phyloP scores from a whole-genome alignment of 1,139 yeast species.

The Geotrichum siamense region DNA sequence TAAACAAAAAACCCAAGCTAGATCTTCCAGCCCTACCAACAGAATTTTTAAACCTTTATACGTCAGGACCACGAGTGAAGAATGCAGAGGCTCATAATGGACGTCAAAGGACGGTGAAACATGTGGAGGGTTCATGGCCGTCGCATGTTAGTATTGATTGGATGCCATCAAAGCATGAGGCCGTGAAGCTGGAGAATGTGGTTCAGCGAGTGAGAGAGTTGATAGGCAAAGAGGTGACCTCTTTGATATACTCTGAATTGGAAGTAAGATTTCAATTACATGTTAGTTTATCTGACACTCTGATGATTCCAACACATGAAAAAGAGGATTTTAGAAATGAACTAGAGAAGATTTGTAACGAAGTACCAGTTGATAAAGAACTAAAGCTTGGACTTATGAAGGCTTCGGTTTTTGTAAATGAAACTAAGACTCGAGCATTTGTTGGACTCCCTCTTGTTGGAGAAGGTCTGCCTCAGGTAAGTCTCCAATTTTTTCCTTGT shows the following conservation, averaged over 20 bases:
- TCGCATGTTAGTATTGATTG: conserved; percentile 33
- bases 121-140: conserved; percentile 34
- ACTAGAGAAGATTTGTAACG: conserved; percentile 2
- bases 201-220: not conserved
- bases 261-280: conserved; percentile 31
- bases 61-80: conserved; percentile 21
- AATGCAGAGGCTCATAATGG: conserved; percentile 27
- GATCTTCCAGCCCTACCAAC: conserved; percentile 24
- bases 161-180: conserved; percentile 20
- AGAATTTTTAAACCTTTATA: conserved; percentile 27
- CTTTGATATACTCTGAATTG: conserved; percentile 26
- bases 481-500: not conserved
- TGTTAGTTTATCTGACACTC: conserved; percentile 31
- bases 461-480: conserved; percentile 3
- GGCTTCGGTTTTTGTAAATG: conserved; percentile 8
- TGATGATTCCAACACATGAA: conserved; percentile 26
- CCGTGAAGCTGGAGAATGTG: not conserved
- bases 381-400: conserved; percentile 2
- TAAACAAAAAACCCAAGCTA: not conserved
- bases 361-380: not conserved
- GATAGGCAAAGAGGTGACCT: conserved; percentile 15
- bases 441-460: conserved; percentile 11
- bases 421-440: conserved; percentile 18
- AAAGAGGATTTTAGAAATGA: conserved; percentile 20
- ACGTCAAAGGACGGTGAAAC: conserved; percentile 25